phyloP scores from a whole-genome alignment of 1,284 basidiomycete species.

The Pseudomicrostroma phylloplanum region DNA sequence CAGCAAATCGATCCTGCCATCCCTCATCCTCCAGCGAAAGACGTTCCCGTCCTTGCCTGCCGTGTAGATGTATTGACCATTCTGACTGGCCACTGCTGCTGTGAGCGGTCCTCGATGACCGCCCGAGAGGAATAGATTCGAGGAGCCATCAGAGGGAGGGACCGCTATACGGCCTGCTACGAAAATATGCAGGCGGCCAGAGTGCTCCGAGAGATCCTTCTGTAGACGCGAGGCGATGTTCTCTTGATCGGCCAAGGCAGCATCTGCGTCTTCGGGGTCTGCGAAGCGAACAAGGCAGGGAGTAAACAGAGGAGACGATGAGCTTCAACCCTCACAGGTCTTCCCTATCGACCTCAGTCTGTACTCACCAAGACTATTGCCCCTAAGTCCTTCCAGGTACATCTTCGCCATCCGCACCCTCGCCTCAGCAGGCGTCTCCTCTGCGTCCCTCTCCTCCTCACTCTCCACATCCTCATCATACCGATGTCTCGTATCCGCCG shows the following conservation, averaged over 20 bases:
- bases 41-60: conserved; percentile 43
- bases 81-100: not conserved
- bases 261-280: conserved; percentile 65
- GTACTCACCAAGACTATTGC: not conserved
- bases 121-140: not conserved
- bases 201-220: conserved; percentile 38
- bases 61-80: conserved; percentile 56
- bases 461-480: conserved; percentile 22
- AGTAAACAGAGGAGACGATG: not conserved
- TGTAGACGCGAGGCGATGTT: conserved; percentile 81
- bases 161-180: conserved; percentile 52
- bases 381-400: conserved; percentile 71
- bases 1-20: conserved; percentile 38
- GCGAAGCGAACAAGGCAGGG: not conserved
- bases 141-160: conserved; percentile 9
- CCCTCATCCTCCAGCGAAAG: conserved; percentile 39
- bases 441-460: conserved; percentile 33
- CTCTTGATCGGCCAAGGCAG: conserved; percentile 85
- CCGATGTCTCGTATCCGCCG: conserved; percentile 35
- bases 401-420: conserved; percentile 79
- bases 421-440: conserved; percentile 86
- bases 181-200: conserved; percentile 67
- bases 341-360: too few species aligned
- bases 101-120: conserved; percentile 58
- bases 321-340: too few species aligned